Conservation (phyloP, 78 protist genomes). For the Dictyostelium purpureum region DNA sequence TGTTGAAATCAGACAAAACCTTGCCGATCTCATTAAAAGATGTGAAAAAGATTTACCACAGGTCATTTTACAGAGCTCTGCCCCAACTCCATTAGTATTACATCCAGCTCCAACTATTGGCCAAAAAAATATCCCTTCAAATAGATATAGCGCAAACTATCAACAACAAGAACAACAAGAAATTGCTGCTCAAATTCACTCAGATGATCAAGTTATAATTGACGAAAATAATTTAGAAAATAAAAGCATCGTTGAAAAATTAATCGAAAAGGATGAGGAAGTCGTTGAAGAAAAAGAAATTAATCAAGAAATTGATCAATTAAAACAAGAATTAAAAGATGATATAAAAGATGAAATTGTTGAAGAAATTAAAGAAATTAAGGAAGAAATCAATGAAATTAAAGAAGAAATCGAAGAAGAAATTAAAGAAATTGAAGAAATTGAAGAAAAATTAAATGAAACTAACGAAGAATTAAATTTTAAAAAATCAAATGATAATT, state of each 20-base stretch:
- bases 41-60: slow-evolving; percentile 16
- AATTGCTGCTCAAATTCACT: background rate
- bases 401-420: background rate
- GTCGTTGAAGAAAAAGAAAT: no score
- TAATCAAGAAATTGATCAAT: background rate
- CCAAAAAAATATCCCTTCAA: background rate
- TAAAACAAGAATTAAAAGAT: background rate
- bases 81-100: background rate
- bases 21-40: slow-evolving; percentile 11
- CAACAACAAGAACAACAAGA: slow-evolving; percentile 7
- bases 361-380: background rate
- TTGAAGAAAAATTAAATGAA: background rate
- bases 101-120: slow-evolving; percentile 11
- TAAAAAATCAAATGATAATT: background rate
- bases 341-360: background rate
- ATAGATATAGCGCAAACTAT: background rate
- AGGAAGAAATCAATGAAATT: background rate
- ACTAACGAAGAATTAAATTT: background rate
- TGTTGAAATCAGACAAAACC: slow-evolving; percentile 3
- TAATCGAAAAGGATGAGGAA: background rate
- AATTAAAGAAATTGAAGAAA: background rate
- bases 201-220: background rate
- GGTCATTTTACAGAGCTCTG: background rate
- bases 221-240: background rate
- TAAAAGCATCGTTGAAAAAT: background rate